Evolutionary conservation across 2,329 filamentous ascomycete genomes (phyloP).

Genomic region (Pseudogymnoascus sp.): DNA sequence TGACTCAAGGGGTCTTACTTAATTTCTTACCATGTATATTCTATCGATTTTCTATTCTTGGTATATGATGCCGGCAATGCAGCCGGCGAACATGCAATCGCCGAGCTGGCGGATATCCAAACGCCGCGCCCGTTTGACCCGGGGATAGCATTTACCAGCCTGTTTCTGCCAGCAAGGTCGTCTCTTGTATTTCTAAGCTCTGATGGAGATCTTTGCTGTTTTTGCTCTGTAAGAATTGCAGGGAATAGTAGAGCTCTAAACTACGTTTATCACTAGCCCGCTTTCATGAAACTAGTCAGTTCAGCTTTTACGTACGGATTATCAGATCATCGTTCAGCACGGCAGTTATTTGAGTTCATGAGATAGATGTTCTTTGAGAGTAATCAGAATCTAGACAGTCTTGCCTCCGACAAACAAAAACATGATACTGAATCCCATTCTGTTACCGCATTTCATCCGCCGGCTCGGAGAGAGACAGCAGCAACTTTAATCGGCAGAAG

Average conservation of each 20-base stretch:
- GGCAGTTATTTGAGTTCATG: not conserved
- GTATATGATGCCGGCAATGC: not conserved
- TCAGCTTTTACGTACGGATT: not conserved
- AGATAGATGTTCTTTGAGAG: not conserved
- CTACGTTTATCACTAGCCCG: not conserved
- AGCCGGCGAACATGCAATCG: not conserved
- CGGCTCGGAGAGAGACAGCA: not conserved
- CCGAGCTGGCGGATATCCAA: not conserved
- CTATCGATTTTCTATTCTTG: not conserved
- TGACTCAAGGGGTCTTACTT: not conserved
- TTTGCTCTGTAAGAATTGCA: not conserved
- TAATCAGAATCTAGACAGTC: not conserved
- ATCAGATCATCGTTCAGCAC: not conserved
- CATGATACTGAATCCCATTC: not conserved
- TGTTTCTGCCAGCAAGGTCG: not conserved
- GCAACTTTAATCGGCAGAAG: not conserved
- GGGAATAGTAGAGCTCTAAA: not conserved
- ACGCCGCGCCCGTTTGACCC: not conserved
- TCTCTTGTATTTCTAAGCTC: not conserved
- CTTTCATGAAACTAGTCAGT: not conserved
- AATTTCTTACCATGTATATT: not conserved
- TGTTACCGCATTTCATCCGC: not conserved
- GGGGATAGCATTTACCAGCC: not conserved
- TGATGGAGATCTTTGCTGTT: not conserved
- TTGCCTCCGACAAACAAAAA: not conserved